A percentile compares a stretch with the other conserved stretches of the same genome.
Conservation (phyloP, 257 asterid genomes). For the Euphrasia confusa region DNA sequence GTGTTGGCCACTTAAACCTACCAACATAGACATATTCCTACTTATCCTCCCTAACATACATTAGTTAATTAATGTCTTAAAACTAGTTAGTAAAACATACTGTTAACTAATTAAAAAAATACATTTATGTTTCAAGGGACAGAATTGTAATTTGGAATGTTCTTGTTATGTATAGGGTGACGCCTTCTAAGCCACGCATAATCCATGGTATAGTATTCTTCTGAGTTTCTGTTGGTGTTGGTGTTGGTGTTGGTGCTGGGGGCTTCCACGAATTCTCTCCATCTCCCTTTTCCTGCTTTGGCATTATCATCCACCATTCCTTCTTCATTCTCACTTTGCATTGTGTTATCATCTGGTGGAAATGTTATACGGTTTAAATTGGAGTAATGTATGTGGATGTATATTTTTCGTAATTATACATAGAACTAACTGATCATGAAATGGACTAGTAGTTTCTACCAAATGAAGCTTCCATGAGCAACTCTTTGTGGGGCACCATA, state of each 20-base stretch:
- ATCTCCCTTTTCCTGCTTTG: conserved; percentile 37
- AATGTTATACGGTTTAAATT: neutral
- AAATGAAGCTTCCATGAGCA: conserved; percentile 40
- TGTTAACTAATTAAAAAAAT: neutral
- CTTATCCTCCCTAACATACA: conserved; percentile 31
- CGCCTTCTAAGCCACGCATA: conserved; percentile 56
- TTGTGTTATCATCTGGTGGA: conserved; percentile 20
- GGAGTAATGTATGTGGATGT: neutral
- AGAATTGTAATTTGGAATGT: conserved; percentile 24
- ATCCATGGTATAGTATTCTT: conserved; percentile 68
- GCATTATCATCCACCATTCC: conserved; percentile 26
- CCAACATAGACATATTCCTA: conserved; percentile 40
- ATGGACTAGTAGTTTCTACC: conserved; percentile 25
- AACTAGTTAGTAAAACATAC: neutral
- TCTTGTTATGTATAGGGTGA: conserved; percentile 73
- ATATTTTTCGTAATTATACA: neutral
- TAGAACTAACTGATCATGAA: too few species aligned
- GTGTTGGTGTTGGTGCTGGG: conserved; percentile 17
- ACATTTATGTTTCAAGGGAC: conserved; percentile 43
- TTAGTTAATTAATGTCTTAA: conserved; percentile 1
- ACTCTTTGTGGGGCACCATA: conserved; percentile 24
- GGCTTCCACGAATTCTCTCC: conserved; percentile 46
- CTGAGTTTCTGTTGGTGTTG: neutral
- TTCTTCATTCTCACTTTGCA: conserved; percentile 22
- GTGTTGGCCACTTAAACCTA: conserved; percentile 55